A percentile compares a stretch with the other conserved stretches of the same genome.
Evolutionary conservation across 352 stramenopile genomes (phyloP).

Genomic region (Blastocystis sp.): DNA sequence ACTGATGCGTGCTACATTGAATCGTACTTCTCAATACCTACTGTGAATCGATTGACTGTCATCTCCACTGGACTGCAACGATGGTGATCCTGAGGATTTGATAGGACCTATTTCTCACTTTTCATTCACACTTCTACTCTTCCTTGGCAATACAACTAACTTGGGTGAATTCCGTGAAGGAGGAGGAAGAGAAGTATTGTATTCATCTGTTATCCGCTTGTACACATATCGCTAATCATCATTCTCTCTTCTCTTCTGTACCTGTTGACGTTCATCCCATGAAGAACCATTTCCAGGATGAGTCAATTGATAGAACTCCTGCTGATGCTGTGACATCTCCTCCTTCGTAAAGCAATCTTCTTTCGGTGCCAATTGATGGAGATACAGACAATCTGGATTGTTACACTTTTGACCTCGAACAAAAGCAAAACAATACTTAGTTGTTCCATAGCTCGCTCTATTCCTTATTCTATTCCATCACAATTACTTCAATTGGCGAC

Average conservation of each 20-base stretch:
- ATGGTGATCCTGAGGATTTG: too few species aligned
- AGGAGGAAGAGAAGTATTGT: constrained; percentile 25
- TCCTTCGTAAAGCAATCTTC: constrained; percentile 87
- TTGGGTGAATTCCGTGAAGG: too few species aligned
- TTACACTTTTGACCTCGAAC: constrained; percentile 80
- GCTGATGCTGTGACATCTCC: constrained; percentile 70
- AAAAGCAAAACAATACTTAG: constrained; percentile 90
- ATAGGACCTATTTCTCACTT: too few species aligned
- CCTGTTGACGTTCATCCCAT: constrained; percentile 33
- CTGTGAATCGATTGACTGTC: too few species aligned
- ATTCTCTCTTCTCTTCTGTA: not conserved
- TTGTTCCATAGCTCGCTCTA: constrained; percentile 84
- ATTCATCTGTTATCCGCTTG: not conserved
- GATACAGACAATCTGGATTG: constrained; percentile 85
- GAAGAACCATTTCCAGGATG: constrained; percentile 31
- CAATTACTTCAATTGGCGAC: constrained; percentile 3
- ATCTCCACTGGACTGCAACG: too few species aligned
- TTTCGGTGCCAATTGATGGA: constrained; percentile 82
- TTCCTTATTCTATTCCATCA: not conserved
- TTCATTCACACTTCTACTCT: too few species aligned
- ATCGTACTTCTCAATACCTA: too few species aligned
- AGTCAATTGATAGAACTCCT: constrained; percentile 29
- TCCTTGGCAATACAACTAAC: too few species aligned
- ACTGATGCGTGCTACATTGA: not conserved
- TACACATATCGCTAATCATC: constrained; percentile 17